Base-by-base conservation (phyloP, 306 rosid species). In the Biancaea sappan region DNA sequence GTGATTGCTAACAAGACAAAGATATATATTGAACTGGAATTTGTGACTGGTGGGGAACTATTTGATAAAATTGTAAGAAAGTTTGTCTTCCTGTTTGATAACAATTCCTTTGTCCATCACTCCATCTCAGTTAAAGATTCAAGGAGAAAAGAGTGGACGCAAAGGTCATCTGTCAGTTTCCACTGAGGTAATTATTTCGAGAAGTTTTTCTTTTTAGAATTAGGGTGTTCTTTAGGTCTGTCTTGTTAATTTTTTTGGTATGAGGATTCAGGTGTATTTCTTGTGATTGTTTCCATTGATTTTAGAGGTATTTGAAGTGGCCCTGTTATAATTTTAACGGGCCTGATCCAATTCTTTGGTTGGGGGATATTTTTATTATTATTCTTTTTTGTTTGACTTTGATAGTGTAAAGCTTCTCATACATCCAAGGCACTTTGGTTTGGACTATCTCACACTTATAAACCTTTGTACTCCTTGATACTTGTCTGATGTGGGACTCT, bases 1-100 rank as follows among this genome's bases (percentile, higher is more conserved):
- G 93, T 88, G 77, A 90, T 90, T 93, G 96, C 96, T 72, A 90
- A 91, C 93, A 90, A 83, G 90, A 86, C 88, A 28, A 90, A 86
- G 79, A 88, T 90, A 71, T 90, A 90, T 76, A 86, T 88, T 28
- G 96, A 86, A 24, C 66, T 88, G 84, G 93, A 90, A 77, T 85
- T 77, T 73, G 94, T 85, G 73, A 80, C 89, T 4, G 96, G 92
- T 58, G 94, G 94, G 12, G 89, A 90, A 73, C 84, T 90, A 19
- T 88, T 86, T 34, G 88, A 85, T 85, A 85, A 86, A 85, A 86
- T 92, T 84, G 97, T 92, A 85, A 88, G 96, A 66, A 38, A 22
- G 25, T 41, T 64, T 32, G 21, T 26, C 41, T 72, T 69, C 53
- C 25, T 32, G 34, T 47, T 71, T 77, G 75, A 69, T 41, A 29